Evolutionary conservation across 1,139 yeast species (phyloP).

Genomic region (Pichia inconspicua): DNA sequence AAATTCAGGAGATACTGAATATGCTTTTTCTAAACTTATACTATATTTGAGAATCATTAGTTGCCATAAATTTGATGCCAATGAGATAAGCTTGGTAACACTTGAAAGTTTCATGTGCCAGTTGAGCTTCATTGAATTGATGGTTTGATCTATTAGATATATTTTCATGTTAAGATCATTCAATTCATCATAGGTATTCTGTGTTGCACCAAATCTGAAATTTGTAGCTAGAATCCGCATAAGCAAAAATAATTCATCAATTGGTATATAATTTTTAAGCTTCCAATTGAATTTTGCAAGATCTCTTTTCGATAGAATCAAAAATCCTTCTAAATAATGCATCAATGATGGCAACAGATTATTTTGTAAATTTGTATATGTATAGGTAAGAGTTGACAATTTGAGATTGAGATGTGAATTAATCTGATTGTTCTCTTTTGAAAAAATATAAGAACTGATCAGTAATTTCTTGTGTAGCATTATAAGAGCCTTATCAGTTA

Average conservation of each 20-base stretch:
- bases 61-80: slow-evolving; percentile 20
- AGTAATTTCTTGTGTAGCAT: slow-evolving; percentile 48
- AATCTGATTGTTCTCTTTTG: slow-evolving; percentile 28
- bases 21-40: slow-evolving; percentile 16
- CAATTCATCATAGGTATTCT: slow-evolving; percentile 3
- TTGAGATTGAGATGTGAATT: slow-evolving; percentile 33
- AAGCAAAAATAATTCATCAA: slow-evolving; percentile 50
- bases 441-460: slow-evolving; percentile 15
- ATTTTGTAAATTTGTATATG: slow-evolving; percentile 43
- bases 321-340: slow-evolving; percentile 49
- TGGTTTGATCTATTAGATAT: slow-evolving; percentile 17
- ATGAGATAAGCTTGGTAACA: slow-evolving; percentile 17
- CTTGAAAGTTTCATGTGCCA: slow-evolving; percentile 21
- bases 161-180: slow-evolving; percentile 20
- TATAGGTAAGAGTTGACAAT: slow-evolving; percentile 29
- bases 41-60: slow-evolving; percentile 17
- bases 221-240: slow-evolving; percentile 47
- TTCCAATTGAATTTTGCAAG: slow-evolving; percentile 47
- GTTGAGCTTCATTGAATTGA: slow-evolving; percentile 16
- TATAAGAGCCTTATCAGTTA: slow-evolving; percentile 50
- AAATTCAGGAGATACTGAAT: slow-evolving; percentile 15
- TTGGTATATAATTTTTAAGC: slow-evolving; percentile 49
- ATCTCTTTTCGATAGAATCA: slow-evolving; percentile 33
- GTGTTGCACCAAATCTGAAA: slow-evolving; percentile 33
- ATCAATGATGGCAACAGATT: slow-evolving; percentile 52